These are phyloP conservation scores for Plantago elongata DNA, from an alignment of 257 asterid genomes.

Conservation along the genomic window DNA sequence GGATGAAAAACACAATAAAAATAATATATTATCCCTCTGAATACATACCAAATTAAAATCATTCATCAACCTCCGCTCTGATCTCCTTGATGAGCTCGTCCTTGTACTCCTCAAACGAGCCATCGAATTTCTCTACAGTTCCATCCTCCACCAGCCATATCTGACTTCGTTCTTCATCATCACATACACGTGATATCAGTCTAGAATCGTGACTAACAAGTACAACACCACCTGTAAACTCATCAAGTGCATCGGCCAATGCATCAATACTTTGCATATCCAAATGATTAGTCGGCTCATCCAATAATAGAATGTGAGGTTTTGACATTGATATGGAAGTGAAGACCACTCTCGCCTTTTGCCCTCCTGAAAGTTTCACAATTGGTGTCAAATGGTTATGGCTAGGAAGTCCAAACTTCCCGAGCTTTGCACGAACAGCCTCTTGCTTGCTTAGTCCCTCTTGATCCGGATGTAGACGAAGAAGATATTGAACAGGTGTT, in stretches of 20 bases:
- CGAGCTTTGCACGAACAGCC: conserved; percentile 66
- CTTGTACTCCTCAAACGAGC: conserved; percentile 37
- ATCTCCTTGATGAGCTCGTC: conserved; percentile 36
- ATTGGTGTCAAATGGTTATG: conserved; percentile 66
- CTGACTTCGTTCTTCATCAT: conserved; percentile 41
- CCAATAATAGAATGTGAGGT: conserved; percentile 60
- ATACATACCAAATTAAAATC: conserved; percentile 9
- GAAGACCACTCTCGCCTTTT: conserved; percentile 63
- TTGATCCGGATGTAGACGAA: conserved; percentile 70
- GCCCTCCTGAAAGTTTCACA: conserved; percentile 64
- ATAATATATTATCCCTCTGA: conserved; percentile 1
- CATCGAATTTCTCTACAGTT: conserved; percentile 31
- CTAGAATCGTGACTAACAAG: conserved; percentile 43
- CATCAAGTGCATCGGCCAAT: conserved; percentile 65
- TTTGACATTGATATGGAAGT: conserved; percentile 70
- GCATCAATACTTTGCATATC: conserved; percentile 82
- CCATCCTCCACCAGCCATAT: conserved; percentile 45
- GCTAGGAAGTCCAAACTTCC: conserved; percentile 73
- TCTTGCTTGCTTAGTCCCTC: conserved; percentile 66
- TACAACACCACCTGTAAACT: conserved; percentile 64
- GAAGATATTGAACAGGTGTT: conserved; percentile 62
- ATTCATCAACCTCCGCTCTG: conserved; percentile 43
- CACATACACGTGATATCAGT: conserved; percentile 38
- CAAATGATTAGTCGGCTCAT: conserved; percentile 71
- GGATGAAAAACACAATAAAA: conserved; percentile 7